A percentile compares a stretch with the other conserved stretches of the same genome.
Conservation (phyloP, 441 rosid species). For the Pelargonium cotyledonis region DNA sequence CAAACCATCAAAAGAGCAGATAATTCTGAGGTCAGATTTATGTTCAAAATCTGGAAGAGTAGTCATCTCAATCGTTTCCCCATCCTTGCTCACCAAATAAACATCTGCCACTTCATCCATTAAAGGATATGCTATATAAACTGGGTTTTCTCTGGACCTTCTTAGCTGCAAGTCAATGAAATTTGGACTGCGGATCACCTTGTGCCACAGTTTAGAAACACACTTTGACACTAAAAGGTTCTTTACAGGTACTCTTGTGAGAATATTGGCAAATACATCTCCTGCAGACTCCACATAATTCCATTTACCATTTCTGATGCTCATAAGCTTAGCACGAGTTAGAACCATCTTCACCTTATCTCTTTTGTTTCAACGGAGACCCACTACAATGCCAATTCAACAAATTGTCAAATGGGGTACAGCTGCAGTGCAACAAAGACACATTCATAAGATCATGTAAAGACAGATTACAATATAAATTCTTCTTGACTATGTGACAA, state of each 20-base stretch:
- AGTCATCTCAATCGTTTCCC: background rate
- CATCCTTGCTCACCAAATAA: background rate
- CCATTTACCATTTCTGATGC: slow-evolving; percentile 6
- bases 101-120: background rate
- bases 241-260: slow-evolving; percentile 20
- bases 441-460: background rate
- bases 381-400: background rate
- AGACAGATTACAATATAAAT: background rate
- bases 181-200: slow-evolving; percentile 7
- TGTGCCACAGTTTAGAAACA: slow-evolving; percentile 14
- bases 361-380: background rate
- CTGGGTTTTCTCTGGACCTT: slow-evolving; percentile 16
- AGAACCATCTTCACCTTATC: slow-evolving; percentile 17
- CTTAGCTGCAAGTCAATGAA: slow-evolving; percentile 17
- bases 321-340: slow-evolving; percentile 11
- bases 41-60: background rate
- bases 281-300: slow-evolving; percentile 8
- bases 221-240: slow-evolving; percentile 8
- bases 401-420: background rate
- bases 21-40: background rate
- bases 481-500: background rate
- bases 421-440: background rate
- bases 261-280: slow-evolving; percentile 12
- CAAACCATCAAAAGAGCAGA: slow-evolving; percentile 5
- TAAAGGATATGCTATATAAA: slow-evolving; percentile 17